phyloP scores from a whole-genome alignment of 108 stramenopile species.

The Skeletonema costatum region DNA sequence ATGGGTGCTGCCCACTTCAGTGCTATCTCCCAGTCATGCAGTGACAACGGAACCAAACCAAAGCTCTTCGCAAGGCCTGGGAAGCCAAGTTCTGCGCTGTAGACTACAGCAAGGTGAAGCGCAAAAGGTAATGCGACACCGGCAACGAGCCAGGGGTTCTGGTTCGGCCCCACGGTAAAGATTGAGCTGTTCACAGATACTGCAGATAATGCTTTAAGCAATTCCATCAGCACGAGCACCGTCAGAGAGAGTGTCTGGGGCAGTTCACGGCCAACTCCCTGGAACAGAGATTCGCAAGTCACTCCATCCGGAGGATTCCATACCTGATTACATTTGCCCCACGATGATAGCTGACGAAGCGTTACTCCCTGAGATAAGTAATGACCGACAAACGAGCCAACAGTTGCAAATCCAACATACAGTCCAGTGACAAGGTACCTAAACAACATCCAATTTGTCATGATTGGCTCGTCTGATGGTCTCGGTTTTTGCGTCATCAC shows the following conservation, averaged over 20 bases:
- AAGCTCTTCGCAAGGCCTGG: slow-evolving; percentile 85
- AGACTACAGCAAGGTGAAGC: slow-evolving; percentile 90
- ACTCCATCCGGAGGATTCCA: slow-evolving; percentile 48
- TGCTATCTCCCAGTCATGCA: slow-evolving; percentile 84
- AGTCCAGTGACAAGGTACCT: slow-evolving; percentile 93
- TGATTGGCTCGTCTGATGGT: slow-evolving; percentile 91
- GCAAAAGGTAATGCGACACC: slow-evolving; percentile 92
- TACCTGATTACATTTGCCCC: slow-evolving; percentile 63
- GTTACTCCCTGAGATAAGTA: slow-evolving; percentile 79
- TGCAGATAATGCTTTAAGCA: slow-evolving; percentile 95
- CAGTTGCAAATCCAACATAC: slow-evolving; percentile 96
- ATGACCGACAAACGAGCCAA: slow-evolving; percentile 92
- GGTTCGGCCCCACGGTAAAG: slow-evolving; percentile 85
- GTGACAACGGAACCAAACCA: slow-evolving; percentile 85
- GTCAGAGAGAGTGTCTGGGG: slow-evolving; percentile 93
- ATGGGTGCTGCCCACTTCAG: slow-evolving; percentile 87
- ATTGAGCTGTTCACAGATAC: slow-evolving; percentile 94
- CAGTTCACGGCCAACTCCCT: slow-evolving; percentile 72
- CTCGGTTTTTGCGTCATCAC: slow-evolving; percentile 91
- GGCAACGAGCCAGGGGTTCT: slow-evolving; percentile 85
- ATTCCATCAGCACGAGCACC: slow-evolving; percentile 95
- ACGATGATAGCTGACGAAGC: slow-evolving; percentile 51
- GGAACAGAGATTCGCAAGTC: slow-evolving; percentile 75
- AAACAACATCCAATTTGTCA: slow-evolving; percentile 93
- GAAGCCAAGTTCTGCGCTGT: slow-evolving; percentile 55